Percentiles rank a stretch among this genome's conserved stretches.
Conservation (phyloP, 495 filamentous ascomycete genomes). For the Trichoderma gamsii region DNA sequence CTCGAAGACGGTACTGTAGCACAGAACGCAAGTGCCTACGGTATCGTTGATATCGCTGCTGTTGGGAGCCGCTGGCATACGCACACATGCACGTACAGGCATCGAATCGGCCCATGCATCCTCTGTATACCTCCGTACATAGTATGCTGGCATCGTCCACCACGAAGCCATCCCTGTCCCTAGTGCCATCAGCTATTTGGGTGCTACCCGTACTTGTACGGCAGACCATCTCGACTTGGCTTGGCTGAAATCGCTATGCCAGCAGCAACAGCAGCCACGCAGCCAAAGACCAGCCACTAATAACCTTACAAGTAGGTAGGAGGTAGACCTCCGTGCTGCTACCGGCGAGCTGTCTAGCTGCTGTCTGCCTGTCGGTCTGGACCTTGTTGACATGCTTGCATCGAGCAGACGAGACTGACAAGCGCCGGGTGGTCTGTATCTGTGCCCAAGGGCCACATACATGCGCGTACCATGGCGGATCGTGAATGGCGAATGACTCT, state of each 20-base stretch:
- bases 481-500: neutral
- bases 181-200: neutral
- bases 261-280: conserved; percentile 1
- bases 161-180: neutral
- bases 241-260: conserved; percentile 4
- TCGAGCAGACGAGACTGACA: neutral
- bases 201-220: neutral
- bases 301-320: neutral
- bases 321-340: neutral
- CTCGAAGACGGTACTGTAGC: neutral
- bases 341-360: too few species aligned
- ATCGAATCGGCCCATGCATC: neutral
- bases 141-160: neutral
- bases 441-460: neutral
- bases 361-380: neutral
- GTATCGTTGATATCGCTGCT: neutral
- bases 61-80: neutral
- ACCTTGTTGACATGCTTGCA: neutral
- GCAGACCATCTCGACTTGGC: conserved; percentile 5
- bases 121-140: too few species aligned
- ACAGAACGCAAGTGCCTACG: too few species aligned
- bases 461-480: neutral
- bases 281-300: neutral
- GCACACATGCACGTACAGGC: neutral
- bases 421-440: neutral